phyloP scores from a whole-genome alignment of 805 yeast species.

The Scheffersomyces coipomensis region DNA sequence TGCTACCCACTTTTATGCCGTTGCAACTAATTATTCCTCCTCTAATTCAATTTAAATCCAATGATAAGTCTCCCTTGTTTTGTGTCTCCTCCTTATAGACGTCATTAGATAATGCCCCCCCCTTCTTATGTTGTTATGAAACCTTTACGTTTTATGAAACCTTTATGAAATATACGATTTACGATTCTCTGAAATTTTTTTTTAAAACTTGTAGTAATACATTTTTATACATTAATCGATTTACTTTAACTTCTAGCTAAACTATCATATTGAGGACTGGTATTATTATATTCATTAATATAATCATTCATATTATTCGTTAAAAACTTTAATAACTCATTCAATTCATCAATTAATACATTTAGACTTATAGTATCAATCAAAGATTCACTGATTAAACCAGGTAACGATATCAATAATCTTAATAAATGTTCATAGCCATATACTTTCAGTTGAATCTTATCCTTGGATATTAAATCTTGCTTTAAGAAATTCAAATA shows the following conservation, averaged over 20 bases:
- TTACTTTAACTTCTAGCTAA: no score
- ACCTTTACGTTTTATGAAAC: neutral
- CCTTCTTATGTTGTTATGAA: no score
- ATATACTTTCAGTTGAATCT: constrained; percentile 46
- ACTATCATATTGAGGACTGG: constrained; percentile 39
- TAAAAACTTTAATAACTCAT: constrained; percentile 53
- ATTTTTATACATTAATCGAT: no score
- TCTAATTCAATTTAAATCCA: no score
- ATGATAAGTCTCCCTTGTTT: neutral
- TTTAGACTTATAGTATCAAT: constrained; percentile 76
- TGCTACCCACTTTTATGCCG: neutral
- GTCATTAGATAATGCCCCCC: neutral
- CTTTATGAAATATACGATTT: neutral
- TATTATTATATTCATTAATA: constrained; percentile 34
- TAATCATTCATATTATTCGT: constrained; percentile 38
- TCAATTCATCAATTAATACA: constrained; percentile 53
- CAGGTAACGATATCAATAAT: constrained; percentile 76
- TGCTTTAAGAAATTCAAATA: constrained; percentile 50
- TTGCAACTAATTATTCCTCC: neutral
- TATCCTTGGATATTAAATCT: constrained; percentile 13
- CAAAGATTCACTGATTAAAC: constrained; percentile 70
- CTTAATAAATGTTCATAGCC: constrained; percentile 84
- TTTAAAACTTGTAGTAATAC: no score
- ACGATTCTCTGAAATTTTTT: neutral
- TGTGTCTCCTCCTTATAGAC: neutral